Evolutionary conservation across 352 stramenopile genomes (phyloP), one percentile per base, ranked within the genome.

Genomic region (Synura sp.): DNA sequence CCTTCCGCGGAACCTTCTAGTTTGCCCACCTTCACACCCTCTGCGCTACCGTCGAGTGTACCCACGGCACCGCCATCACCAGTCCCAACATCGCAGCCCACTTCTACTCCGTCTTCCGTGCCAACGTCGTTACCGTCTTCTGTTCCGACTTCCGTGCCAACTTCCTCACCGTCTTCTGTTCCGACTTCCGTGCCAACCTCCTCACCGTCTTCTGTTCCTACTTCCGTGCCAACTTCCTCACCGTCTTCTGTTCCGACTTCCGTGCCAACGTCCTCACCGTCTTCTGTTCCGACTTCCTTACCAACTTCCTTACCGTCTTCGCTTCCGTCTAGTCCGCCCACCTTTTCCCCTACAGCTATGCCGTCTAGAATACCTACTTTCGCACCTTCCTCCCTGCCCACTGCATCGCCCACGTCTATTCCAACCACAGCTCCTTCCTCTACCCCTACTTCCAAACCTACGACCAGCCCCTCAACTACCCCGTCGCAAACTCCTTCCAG

Each of bases 11-110:
- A 55, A 41, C 59, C 59, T 55, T 55, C 59, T 71, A 55, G 19
- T n/a, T 19, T 41, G n/a, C 59, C 59, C 19, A 19, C 59, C 19
- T 71, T 71, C 59, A 19, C 59, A 19, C 59, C 59, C n/a, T 55
- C n/a, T 19, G n/a, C 33, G 33, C 19, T 19, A 55, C 59, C 59
- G 33, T 71, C 59, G 33, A 19, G n/a, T n/a, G 19, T 19, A 19
- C 59, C 59, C 19, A 71, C n/a, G n/a, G 59, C n/a, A n/a, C 19
- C 59, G n/a, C 59, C 59, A 71, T 53, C n/a, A 53, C 19, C 59
- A 53, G 55, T 19, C 19, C 59, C 59, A n/a, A 53, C 59, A 19
- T 19, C 59, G 19, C 55, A n/a, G 33, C 59, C 59, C 33, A 71
- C n/a, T 41, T 55, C n/a, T 71, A 41, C 19, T 71, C 59, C 59